Base-by-base conservation (phyloP, 257 asterid genomes). In the Plantago major region DNA sequence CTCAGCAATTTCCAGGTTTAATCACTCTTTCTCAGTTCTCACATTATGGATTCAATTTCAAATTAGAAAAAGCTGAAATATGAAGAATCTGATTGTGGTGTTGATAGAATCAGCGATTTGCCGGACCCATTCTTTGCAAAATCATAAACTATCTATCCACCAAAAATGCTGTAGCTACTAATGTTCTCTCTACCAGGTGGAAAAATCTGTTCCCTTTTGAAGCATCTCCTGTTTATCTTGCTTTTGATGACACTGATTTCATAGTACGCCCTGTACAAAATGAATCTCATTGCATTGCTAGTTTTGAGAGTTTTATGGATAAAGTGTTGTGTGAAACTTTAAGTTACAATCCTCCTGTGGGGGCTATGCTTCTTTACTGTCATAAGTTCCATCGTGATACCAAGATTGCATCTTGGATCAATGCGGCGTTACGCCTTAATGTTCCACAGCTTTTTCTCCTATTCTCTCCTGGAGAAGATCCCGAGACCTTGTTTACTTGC, bases 41-140 rank as follows among this genome's bases (percentile, higher is more conserved):
- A 33, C 6, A 7, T 7, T 4, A 33, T 33, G 40, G 40, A 33
- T 33, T 4, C 40, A 0, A 33, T 0, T 33, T 22, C 26, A 22
- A 7, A 33, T 5, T 1, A 33, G 5, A 33, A 33, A 7, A 33
- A 1, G 40, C 40, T 33, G 40, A 33, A 7, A 33, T 1, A 7
- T 33, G 38, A 17, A 51, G 13, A 18, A 11, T 51, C 17, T 47
- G 6, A 16, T 11, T 1, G 50, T 46, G 52, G 57, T 51, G 6
- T 51, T 8, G 57, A 51, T 51, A 18, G 60, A 13, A 55, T 55
- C 18, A 55, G 44, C 60, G 18, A 55, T 11, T 38, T 55, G 17
- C 60, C 60, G 0, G 43, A 28, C 43, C 7, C 43, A 30, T 55
- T 30, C 26, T 55, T 11, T 12, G 17, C 6, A 10, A 55, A 12